Base-by-base conservation (phyloP, 177 flowering plant genomes). In the Vitis hybrid region DNA sequence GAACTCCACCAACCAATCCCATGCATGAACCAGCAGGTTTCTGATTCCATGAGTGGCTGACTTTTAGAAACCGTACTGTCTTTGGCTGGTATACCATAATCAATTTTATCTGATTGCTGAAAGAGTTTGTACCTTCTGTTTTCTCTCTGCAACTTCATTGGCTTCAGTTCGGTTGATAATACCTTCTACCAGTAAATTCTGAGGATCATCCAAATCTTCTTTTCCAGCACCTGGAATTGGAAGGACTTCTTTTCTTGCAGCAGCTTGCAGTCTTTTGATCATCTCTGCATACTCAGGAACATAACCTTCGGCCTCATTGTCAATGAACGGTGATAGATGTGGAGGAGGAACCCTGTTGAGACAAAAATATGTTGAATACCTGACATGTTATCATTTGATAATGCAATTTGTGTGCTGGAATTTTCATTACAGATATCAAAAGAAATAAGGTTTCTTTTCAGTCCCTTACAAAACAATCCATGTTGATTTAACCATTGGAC, bases 311-410 rank as follows among this genome's bases (percentile, higher is more conserved):
- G 83, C 90, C 52, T 92, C 97, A 80, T 94, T 85, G 72, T 91
- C 92, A 78, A 94, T 95, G 81, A 94, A 94, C 6, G 98, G 97
- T 52, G 98, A 94, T 69, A 94, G 77, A 71, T 94, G 98, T 11
- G 98, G 98, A 2, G 98, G 98, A 76, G 92, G 93, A 30, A 85
- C 81, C 86, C 98, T 94, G 83, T 75, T 15, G 19, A 68, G 15
- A 51, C 12, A 59, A 6, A 13, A 55, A 50, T 15, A 19, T 17
- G 49, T n/a, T 10, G 62, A 32, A 64, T 51, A 56, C 19, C 10
- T 21, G 2, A n/a, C 40, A 64, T 15, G 13, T 14, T 19, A 19
- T 24, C 18, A 4, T 32, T 13, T 61, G 32, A 14, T 19, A 11
- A 9, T 9, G 52, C 5, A 52, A 64, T 18, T 6, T 54, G n/a